Percentiles rank a stretch among this genome's conserved stretches.
Conservation (phyloP, 306 rosid genomes). For the Vigna nakashimae region DNA sequence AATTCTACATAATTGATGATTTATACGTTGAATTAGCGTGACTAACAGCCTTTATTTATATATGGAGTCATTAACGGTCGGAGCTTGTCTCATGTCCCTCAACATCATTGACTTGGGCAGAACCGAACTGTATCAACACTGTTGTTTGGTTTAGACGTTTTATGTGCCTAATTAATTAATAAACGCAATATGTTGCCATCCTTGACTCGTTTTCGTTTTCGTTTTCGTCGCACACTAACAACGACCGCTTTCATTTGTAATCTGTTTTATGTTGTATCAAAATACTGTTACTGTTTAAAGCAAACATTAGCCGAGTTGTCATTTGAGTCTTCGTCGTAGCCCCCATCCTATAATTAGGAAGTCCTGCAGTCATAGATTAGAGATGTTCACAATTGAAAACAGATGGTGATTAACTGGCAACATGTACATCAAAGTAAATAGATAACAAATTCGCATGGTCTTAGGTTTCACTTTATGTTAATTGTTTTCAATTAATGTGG, state of each 20-base stretch:
- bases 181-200: constrained; percentile 36
- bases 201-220: constrained; percentile 43
- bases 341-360: constrained; percentile 29
- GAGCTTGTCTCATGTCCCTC: constrained; percentile 43
- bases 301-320: constrained; percentile 31
- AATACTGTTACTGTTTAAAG: constrained; percentile 41
- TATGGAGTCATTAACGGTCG: constrained; percentile 5
- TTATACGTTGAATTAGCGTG: constrained; percentile 30
- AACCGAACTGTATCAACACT: constrained; percentile 37
- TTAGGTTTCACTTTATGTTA: not conserved
- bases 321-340: constrained; percentile 43
- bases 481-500: not conserved
- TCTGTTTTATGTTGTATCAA: constrained; percentile 32
- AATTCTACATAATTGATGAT: constrained; percentile 18
- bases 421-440: not conserved
- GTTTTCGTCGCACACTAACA: constrained; percentile 6
- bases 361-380: constrained; percentile 10
- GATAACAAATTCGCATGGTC: constrained; percentile 2
- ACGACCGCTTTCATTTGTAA: constrained; percentile 22
- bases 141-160: constrained; percentile 29
- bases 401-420: constrained; percentile 2
- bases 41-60: constrained; percentile 11
- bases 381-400: constrained; percentile 30
- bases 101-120: constrained; percentile 22
- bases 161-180: constrained; percentile 39